phyloP scores from a whole-genome alignment of 768 basidiomycete species.

The Boletus sensibilis region DNA sequence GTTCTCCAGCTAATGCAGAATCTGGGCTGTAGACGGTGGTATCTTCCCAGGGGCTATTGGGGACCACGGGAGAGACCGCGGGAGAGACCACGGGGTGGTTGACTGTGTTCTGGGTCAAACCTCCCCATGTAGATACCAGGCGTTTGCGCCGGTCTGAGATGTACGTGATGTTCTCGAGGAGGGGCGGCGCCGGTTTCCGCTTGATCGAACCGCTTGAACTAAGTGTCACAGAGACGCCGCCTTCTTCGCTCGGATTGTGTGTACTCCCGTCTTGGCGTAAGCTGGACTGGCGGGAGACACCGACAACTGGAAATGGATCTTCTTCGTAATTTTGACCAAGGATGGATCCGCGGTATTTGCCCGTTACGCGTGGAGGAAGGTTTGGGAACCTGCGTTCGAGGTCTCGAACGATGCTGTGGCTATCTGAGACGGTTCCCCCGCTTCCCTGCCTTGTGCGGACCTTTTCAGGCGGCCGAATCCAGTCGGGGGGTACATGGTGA shows the following conservation, averaged over 20 bases:
- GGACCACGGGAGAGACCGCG: conserved; percentile 1
- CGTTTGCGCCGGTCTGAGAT: conserved; percentile 7
- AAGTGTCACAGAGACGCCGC: conserved; percentile 1
- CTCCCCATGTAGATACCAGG: conserved; percentile 24
- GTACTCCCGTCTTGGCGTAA: conserved; percentile 5
- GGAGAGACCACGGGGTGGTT: conserved; percentile 2
- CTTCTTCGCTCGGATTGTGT: conserved; percentile 15
- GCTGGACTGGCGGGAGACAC: conserved; percentile 26
- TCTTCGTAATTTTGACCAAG: conserved; percentile 24
- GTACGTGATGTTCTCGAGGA: conserved; percentile 17
- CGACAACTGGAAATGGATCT: conserved; percentile 22
- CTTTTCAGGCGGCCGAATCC: conserved; percentile 14
- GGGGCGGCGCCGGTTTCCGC: conserved; percentile 32
- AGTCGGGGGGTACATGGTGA: conserved; percentile 1
- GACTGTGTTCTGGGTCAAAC: conserved; percentile 11
- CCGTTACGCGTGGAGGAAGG: conserved; percentile 39
- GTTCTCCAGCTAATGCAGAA: not conserved
- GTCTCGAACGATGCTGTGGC: conserved; percentile 46
- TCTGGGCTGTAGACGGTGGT: conserved; percentile 1
- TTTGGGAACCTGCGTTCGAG: conserved; percentile 55
- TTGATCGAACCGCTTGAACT: conserved; percentile 27
- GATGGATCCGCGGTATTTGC: conserved; percentile 28
- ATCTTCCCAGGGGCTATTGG: conserved; percentile 10
- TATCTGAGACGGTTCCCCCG: conserved; percentile 39
- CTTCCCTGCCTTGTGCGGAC: conserved; percentile 19